Evolutionary conservation across 345 rosid species (phyloP).

Genomic region (Draba incana): DNA sequence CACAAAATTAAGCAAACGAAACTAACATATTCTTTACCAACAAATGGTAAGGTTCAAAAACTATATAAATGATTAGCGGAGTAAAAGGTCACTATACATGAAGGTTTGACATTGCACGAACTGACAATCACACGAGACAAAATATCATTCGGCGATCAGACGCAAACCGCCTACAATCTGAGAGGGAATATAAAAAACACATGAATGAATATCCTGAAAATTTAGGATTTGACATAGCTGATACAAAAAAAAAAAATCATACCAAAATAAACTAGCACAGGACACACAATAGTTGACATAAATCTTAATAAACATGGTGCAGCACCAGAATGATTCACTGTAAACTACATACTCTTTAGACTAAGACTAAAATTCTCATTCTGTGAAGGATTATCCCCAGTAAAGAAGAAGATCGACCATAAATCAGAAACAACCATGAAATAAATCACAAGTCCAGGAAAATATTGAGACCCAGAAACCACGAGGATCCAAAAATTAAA

Average conservation of each 20-base stretch:
- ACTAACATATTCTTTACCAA: neutral
- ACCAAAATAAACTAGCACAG: neutral
- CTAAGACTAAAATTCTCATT: neutral
- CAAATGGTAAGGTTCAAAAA: neutral
- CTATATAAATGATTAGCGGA: neutral
- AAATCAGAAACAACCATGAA: no score
- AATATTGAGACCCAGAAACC: neutral
- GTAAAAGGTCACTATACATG: constrained; percentile 56
- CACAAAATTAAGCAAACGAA: neutral
- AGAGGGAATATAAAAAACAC: constrained; percentile 41
- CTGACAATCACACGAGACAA: constrained; percentile 56
- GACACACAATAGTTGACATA: constrained; percentile 1
- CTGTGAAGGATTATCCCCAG: neutral
- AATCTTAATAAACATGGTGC: constrained; percentile 5
- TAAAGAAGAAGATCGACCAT: no score
- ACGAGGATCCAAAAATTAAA: constrained; percentile 1
- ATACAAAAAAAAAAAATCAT: neutral
- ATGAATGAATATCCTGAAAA: constrained; percentile 48
- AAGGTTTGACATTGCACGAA: constrained; percentile 83
- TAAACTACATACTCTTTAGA: constrained; percentile 6
- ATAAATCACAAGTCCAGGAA: neutral
- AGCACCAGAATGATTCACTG: neutral
- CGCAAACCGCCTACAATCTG: constrained; percentile 47
- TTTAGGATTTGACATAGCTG: constrained; percentile 17
- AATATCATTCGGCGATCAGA: constrained; percentile 60